Evolutionary conservation across 805 yeast species (phyloP).

Genomic region (Metschnikowia rubicola): DNA sequence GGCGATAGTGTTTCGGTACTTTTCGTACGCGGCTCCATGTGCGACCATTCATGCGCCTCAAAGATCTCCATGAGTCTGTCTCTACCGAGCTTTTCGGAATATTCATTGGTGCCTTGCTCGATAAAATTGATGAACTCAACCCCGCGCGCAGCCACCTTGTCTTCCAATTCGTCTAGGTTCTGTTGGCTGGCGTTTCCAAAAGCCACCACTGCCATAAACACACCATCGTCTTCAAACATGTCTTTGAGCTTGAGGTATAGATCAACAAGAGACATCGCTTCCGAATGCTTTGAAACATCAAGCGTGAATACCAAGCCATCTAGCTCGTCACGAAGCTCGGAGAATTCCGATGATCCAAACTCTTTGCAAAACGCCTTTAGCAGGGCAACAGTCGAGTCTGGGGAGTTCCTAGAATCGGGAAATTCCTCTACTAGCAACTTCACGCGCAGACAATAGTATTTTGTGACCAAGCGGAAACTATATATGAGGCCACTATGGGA

Average conservation of each 20-base stretch:
- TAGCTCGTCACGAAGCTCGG: slow-evolving; percentile 43
- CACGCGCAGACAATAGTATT: slow-evolving; percentile 29
- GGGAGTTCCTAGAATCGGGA: slow-evolving; percentile 22
- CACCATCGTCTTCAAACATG: slow-evolving; percentile 20
- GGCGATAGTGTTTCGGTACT: too few species aligned
- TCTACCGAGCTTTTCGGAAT: slow-evolving; percentile 39
- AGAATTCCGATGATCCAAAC: slow-evolving; percentile 33
- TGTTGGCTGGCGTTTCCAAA: background rate
- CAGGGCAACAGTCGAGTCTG: slow-evolving; percentile 6
- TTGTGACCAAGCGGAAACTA: slow-evolving; percentile 24
- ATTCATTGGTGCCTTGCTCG: slow-evolving; percentile 38
- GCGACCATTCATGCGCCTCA: slow-evolving; percentile 48
- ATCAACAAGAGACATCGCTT: slow-evolving; percentile 20
- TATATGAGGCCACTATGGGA: slow-evolving; percentile 34
- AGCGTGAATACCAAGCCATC: slow-evolving; percentile 46
- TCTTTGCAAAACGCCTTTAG: slow-evolving; percentile 37
- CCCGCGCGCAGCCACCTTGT: slow-evolving; percentile 34
- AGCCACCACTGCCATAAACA: slow-evolving; percentile 37
- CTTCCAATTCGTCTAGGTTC: slow-evolving; percentile 34
- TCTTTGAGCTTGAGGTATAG: slow-evolving; percentile 6
- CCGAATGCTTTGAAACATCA: slow-evolving; percentile 22
- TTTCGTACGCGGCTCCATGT: slow-evolving; percentile 11
- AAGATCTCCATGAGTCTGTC: slow-evolving; percentile 44
- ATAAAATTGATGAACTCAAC: slow-evolving; percentile 40
- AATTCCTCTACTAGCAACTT: slow-evolving; percentile 38